Evolutionary conservation across 768 basidiomycete species (phyloP), one percentile per base, ranked within the genome.

Genomic region (Psilocybe sp.): DNA sequence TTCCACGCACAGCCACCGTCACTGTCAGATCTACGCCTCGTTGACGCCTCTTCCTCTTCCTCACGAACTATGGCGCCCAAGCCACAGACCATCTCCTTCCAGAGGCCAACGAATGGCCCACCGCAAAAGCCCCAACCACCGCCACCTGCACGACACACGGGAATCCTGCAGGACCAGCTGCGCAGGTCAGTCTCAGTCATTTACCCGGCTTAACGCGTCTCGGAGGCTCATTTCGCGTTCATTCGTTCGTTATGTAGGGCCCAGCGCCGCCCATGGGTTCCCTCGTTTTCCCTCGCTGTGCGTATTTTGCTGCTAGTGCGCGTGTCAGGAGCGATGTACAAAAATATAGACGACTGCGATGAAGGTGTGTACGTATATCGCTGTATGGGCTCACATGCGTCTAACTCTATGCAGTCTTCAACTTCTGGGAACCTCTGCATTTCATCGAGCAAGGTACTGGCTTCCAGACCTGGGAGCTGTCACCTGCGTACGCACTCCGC

Each of bases 351-450:
- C 60, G 97, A 98, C 63, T 98, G 97, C 55, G 97, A 99, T 62
- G 97, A 99, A 82, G 94, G 96, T 93, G 46, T 12, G 49, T 34
- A 34, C 13, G 15, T 40, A 38, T 12, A 34, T 32, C 40, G 43
- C 18, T 5, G 8, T 12, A 12, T 18, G 10, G 37, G 6, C 44
- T 35, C 46, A 41, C 33, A 33, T 41, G 18, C 41, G 33, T 40
- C 47, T 32, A 36, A 13, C 47, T 8, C 15, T 16, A 1, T 15
- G 12, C 46, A 99, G 97, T 97, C 11, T 99, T 85, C 79, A 99
- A 99, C 70, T 99, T 97, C 68, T 98, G 92, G 92, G 97, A 98
- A 63, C 97, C 97, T 15, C 72, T 99, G 13, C 97, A 99, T 70
- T 95, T 94, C 63, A 75, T 97, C 49, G 81, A 86, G 51, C 73